Base-by-base conservation (phyloP, 2,329 filamentous ascomycete genomes). In the Xylariaceae sp. region DNA sequence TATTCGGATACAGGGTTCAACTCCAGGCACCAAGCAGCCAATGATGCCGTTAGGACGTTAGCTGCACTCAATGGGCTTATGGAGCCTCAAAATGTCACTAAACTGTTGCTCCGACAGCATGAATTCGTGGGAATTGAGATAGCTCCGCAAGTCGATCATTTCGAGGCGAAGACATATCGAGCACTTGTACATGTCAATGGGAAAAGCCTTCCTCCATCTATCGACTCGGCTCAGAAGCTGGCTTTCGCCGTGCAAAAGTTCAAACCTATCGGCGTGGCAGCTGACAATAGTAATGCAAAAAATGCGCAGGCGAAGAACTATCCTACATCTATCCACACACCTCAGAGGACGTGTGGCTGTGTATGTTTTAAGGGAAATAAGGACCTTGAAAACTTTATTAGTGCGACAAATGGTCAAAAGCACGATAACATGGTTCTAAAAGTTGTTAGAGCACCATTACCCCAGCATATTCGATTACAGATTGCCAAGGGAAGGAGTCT, bases 11-110 rank as follows among this genome's bases (percentile, higher is more conserved):
- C 18, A 9, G 44, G 32, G 7, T 29, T 39, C 10, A 23, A 21
- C 20, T 6, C 7, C 13, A 37, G 13, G 13, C 24, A 46, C n/a
- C 21, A 13, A 3, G 27, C 39, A 10, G 26, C 27, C 16, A 43
- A 52, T 11, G 41, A 47, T 20, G 54, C 57, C 1, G 36, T 57
- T 16, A 39, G 26, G 24, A 45, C 36, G n/a, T 26, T 57, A n/a
- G 44, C 37, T 8, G 21, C 43, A 5, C 21, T 59, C 11, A 4
- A 56, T 4, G 42, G 41, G 5, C 15, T 53, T 16, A n/a, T 35
- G 21, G n/a, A 41, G 7, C 45, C 40, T 7, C 11, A 26, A 8
- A 46, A 43, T 7, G 10, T 50, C 10, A 5, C 16, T 18, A 32
- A 21, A n/a, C 4, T 46, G n/a, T 13, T 46, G 13, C 16, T 35